phyloP scores from a whole-genome alignment of 108 stramenopile species.

The Conticribra guillardii region DNA sequence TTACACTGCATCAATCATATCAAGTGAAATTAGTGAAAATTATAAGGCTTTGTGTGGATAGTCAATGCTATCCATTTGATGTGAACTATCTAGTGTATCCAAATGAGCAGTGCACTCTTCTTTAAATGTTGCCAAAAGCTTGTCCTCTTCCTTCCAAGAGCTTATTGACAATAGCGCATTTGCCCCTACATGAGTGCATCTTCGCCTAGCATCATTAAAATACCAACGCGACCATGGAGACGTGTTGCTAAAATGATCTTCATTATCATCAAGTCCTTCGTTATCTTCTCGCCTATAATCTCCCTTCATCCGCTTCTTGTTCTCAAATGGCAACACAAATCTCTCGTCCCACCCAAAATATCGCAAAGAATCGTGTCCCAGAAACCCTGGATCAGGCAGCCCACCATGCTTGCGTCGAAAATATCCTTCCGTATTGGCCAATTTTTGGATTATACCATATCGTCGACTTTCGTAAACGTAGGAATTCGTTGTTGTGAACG shows the following conservation, averaged over 20 bases:
- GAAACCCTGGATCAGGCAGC: constrained; percentile 41
- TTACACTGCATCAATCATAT: too few relatives aligned
- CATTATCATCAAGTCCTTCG: neutral
- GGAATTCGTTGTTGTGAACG: constrained; percentile 5
- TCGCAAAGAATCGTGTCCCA: constrained; percentile 40
- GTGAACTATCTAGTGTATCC: too few relatives aligned
- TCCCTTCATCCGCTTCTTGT: constrained; percentile 16
- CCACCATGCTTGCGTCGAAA: constrained; percentile 50
- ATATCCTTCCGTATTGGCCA: constrained; percentile 23
- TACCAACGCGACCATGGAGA: constrained; percentile 41
- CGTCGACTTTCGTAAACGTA: constrained; percentile 37
- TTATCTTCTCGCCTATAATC: neutral
- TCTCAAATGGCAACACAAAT: constrained; percentile 39
- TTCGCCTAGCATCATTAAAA: constrained; percentile 45
- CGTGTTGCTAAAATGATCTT: constrained; percentile 13
- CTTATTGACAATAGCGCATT: constrained; percentile 38
- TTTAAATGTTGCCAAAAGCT: too few relatives aligned
- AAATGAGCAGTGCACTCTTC: too few relatives aligned
- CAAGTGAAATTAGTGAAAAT: too few relatives aligned
- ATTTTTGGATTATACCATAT: constrained; percentile 36
- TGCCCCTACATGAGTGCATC: constrained; percentile 38
- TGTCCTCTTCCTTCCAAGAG: too few relatives aligned
- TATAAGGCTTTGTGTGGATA: too few relatives aligned
- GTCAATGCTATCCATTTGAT: too few relatives aligned
- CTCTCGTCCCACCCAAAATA: constrained; percentile 50